Base-by-base conservation (phyloP, 352 stramenopile species). In the Pythium myriotylum region DNA sequence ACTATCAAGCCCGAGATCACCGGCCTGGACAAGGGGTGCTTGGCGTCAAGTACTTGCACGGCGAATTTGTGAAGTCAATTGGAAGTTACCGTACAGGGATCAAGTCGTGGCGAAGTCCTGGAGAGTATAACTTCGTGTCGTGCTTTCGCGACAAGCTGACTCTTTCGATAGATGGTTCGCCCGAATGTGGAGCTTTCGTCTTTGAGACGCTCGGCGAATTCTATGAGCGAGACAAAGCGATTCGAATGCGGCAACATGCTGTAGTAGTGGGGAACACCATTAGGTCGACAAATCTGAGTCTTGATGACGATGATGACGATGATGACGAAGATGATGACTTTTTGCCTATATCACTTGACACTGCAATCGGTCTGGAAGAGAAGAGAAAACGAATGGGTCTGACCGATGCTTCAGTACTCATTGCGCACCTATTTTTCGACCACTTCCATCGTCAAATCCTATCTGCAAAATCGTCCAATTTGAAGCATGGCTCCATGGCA, bases 181-280 rank as follows among this genome's bases (percentile, higher is more conserved):
- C 63, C 6, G 63, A 70, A 33, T 70, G 63, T 43, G 52, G 56
- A 1, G 17, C 55, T 22, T 70, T 70, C 45, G 63, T 70, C 20
- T 70, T 70, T 52, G 63, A 70, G 51, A 65, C 56, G 5, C 17
- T 70, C 24, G 46, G 51, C 0, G 63, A 70, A 22, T 70, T 70
- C 39, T 62, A 65, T 37, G 63, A 70, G 12, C 55, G 55, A 51
- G 62, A 70, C 16, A 62, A 59, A 24, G 23, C 29, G 2, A 32
- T 35, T 22, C 49, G 49, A 19, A 24, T 35, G 16, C 29, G 37
- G 19, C 42, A 56, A 51, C 40, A n/a, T 7, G n/a, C 19, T 4
- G 41, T 26, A 10, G 5, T 10, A 35, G 5, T 10, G 5, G 29
- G 35, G 3, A 22, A 14, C 19, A 52, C 1, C 39, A 16, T 17